Percentiles rank a stretch among this genome's conserved stretches.
These are phyloP conservation scores for Dactylellina cionopaga DNA, from an alignment of 2,329 filamentous ascomycete species.

Conservation along the genomic window DNA sequence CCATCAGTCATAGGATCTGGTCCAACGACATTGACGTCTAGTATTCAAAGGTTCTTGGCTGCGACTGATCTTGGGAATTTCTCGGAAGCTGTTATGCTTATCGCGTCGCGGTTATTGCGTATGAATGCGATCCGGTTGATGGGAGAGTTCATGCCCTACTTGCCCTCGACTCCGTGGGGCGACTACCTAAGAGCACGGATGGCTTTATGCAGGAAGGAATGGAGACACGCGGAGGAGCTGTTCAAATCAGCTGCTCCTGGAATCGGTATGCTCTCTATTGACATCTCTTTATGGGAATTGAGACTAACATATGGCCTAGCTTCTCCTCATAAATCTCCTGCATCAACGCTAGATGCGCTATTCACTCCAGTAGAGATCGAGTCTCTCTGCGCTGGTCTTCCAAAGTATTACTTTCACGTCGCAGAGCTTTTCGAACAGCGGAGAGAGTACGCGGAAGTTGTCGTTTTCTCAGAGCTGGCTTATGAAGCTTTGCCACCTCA, in stretches of 20 bases:
- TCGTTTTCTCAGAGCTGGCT: constrained; percentile 70
- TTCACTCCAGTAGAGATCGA: constrained; percentile 79
- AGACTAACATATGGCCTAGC: constrained; percentile 15
- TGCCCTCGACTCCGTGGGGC: constrained; percentile 69
- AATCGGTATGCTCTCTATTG: constrained; percentile 70
- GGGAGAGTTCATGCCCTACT: constrained; percentile 73
- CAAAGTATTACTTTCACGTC: constrained; percentile 88
- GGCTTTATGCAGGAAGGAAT: constrained; percentile 69
- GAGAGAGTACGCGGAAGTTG: constrained; percentile 79
- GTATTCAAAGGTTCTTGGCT: constrained; percentile 60
- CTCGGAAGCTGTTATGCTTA: constrained; percentile 61
- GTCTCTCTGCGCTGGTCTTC: constrained; percentile 75
- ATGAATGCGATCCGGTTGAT: constrained; percentile 64
- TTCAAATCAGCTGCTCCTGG: constrained; percentile 86
- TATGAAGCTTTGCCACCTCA: constrained; percentile 16
- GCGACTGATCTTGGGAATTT: constrained; percentile 53
- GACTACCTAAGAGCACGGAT: constrained; percentile 86
- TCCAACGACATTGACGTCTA: constrained; percentile 57
- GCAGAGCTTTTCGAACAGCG: constrained; percentile 81
- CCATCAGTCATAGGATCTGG: constrained; percentile 69
- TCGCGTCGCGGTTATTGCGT: constrained; percentile 62
- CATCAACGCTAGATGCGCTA: constrained; percentile 65
- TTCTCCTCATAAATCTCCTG: constrained; percentile 61
- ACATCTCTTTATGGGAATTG: neutral
- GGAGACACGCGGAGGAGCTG: constrained; percentile 77